These are phyloP conservation scores for Ceratocystis destructans DNA, from an alignment of 2,329 filamentous ascomycete genomes.

Conservation along the genomic window DNA sequence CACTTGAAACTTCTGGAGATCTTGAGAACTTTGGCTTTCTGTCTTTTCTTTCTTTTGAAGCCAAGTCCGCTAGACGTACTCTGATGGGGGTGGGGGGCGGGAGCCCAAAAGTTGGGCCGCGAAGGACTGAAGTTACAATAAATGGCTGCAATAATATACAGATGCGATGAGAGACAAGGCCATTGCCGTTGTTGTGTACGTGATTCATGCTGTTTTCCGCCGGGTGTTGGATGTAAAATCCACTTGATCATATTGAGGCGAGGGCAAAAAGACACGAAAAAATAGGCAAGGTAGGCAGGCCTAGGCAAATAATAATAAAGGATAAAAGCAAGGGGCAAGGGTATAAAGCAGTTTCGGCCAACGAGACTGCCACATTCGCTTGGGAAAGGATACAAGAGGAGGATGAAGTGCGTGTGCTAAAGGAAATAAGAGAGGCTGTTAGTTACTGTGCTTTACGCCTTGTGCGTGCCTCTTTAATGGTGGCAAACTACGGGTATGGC, in stretches of 20 bases:
- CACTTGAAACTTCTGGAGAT: neutral
- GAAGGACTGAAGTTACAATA: too few species aligned
- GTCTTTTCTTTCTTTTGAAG: neutral
- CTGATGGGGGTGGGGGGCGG: neutral
- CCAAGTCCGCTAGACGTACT: neutral
- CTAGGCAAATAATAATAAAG: too few species aligned
- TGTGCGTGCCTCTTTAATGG: too few species aligned
- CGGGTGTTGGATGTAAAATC: neutral
- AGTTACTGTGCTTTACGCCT: too few species aligned
- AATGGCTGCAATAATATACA: neutral
- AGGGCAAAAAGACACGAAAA: neutral
- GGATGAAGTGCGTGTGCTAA: too few species aligned
- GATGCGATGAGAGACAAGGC: neutral
- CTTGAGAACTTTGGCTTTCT: neutral
- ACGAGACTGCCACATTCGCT: too few species aligned
- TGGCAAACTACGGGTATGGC: too few species aligned
- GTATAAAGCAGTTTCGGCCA: too few species aligned
- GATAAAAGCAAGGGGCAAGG: too few species aligned
- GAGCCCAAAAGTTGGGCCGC: too few species aligned
- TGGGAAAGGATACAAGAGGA: too few species aligned
- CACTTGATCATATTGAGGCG: neutral
- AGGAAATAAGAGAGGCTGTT: too few species aligned
- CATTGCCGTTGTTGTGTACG: neutral
- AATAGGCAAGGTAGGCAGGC: neutral
- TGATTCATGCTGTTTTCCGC: conserved; percentile 2